Base-by-base conservation (phyloP, 495 filamentous ascomycete species). In the Poronia punctata region DNA sequence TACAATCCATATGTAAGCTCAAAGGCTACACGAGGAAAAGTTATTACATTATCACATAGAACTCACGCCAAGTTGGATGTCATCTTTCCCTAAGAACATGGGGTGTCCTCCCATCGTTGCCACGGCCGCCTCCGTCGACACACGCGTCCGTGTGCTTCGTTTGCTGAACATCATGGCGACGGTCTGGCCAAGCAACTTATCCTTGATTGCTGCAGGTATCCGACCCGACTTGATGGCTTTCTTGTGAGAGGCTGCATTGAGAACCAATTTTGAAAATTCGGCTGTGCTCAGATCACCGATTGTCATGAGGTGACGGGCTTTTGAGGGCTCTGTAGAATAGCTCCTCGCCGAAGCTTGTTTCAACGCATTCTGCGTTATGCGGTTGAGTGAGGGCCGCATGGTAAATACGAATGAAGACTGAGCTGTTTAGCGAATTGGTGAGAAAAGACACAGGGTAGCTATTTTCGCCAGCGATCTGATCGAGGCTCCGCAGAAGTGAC, bases 131-230 rank as follows among this genome's bases (percentile, higher is more conserved):
- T 98, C 92, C 10, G 88, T 94, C 10, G 87, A 95, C 19, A 98
- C 81, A 34, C 92, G 78, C 11, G 92, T 98, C 32, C 92, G 74
- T 10, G 92, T 98, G 48, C 83, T 88, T 19, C 89, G 79, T 68
- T 98, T 98, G 68, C 72, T 88, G 72, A 98, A 97, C 70, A 88
- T 83, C 80, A 98, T 85, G 43, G 92, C 89, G 9, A 96, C 75
- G 3, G 89, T 93, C 62, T 88, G 78, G 16, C 86, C 86, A 15
- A 74, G 67, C 28, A 72, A 45, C 9, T 35, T 49, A n/a, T 46
- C 50, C 7, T 75, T 57, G 10, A 84, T 62, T 27, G 66, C 64
- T 32, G 69, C 62, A 2, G 83, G 82, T 25, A 79, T 63, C 23
- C 71, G 62, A 11, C 82, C 80, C 22, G 78, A 76, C 63, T 93